Percentiles rank a stretch among this genome's conserved stretches.
These are phyloP conservation scores for Globisporangium takayamanum DNA, from an alignment of 352 stramenopile species.

Conservation along the genomic window DNA sequence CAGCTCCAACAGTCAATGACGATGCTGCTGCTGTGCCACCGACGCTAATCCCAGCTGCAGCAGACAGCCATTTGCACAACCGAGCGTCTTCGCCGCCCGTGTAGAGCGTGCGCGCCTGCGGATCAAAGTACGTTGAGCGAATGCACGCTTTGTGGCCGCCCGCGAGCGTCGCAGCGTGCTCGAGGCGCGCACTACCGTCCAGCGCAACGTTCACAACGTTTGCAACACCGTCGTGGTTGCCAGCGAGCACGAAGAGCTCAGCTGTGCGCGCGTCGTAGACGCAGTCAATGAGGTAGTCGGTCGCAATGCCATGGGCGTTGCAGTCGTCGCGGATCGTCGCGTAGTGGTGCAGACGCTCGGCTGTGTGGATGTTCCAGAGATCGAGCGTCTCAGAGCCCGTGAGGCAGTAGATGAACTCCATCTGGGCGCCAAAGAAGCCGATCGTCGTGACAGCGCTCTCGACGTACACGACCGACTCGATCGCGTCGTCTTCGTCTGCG, in stretches of 20 bases:
- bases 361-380: conserved; percentile 86
- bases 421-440: conserved; percentile 81
- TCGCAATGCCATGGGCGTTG: conserved; percentile 50
- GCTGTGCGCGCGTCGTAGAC: conserved; percentile 68
- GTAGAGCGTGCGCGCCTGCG: conserved; percentile 39
- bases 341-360: conserved; percentile 78
- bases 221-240: conserved; percentile 69
- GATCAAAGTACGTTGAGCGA: conserved; percentile 72
- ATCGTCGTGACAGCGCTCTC: conserved; percentile 85
- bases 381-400: conserved; percentile 87
- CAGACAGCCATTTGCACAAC: conserved; percentile 69
- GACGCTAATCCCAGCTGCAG: not conserved
- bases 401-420: conserved; percentile 80
- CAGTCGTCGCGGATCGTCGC: conserved; percentile 67
- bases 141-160: conserved; percentile 84
- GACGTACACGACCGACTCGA: conserved; percentile 88
- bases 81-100: conserved; percentile 85
- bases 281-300: conserved; percentile 86
- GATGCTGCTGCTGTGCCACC: not conserved
- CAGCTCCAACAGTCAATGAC: not conserved
- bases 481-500: conserved; percentile 78
- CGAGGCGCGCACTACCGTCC: conserved; percentile 37
- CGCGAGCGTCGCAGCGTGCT: conserved; percentile 39
- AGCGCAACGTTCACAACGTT: conserved; percentile 66
- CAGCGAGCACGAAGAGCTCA: conserved; percentile 71